Evolutionary conservation across 306 rosid species (phyloP).

Genomic region (Rosa multiflora): DNA sequence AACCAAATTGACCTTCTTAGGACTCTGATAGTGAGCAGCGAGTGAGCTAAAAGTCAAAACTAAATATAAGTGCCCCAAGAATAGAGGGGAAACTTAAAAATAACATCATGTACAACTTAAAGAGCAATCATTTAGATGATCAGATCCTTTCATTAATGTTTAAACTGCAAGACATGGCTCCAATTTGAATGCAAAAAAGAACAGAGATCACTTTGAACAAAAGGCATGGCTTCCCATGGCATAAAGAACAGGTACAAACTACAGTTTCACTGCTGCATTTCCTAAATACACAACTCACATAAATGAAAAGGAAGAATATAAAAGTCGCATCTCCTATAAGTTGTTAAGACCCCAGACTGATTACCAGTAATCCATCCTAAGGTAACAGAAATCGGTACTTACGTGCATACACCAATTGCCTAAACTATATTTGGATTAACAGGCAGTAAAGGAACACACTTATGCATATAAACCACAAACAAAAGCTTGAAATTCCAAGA

Average conservation of each 20-base stretch:
- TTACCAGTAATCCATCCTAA: neutral
- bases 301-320: neutral
- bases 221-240: neutral
- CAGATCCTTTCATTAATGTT: neutral
- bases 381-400: neutral
- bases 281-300: neutral
- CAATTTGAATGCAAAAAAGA: neutral
- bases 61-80: neutral
- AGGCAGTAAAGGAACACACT: neutral
- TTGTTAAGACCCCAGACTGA: neutral
- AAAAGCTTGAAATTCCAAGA: neutral
- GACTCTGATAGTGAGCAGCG: constrained; percentile 50
- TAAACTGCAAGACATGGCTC: neutral
- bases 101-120: neutral
- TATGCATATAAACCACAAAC: neutral
- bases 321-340: neutral
- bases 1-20: constrained; percentile 92
- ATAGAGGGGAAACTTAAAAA: neutral
- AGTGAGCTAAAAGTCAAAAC: neutral
- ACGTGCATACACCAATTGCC: neutral
- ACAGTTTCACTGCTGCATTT: neutral
- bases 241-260: neutral
- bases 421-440: no score
- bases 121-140: neutral
- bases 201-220: neutral